These are phyloP conservation scores for Arachis hypogaea DNA, from an alignment of 306 rosid species.

Conservation along the genomic window DNA sequence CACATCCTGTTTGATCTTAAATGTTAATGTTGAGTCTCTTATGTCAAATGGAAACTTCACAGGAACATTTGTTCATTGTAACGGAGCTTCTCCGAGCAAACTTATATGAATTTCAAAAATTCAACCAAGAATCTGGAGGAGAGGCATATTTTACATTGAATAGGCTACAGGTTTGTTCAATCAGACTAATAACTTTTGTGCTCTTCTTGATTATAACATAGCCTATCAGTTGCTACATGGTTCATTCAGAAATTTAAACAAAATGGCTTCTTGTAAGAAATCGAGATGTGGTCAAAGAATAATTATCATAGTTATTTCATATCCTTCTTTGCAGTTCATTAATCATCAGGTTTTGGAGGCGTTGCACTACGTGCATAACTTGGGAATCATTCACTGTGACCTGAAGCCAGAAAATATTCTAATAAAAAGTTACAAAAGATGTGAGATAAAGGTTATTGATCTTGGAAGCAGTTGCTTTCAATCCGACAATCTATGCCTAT, in stretches of 20 bases:
- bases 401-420: conserved; percentile 95
- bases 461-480: conserved; percentile 97
- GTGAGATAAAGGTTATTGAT: conserved; percentile 93
- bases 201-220: conserved; percentile 2
- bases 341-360: conserved; percentile 94
- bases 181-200: conserved; percentile 32
- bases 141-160: conserved; percentile 79
- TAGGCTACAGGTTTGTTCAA: conserved; percentile 84
- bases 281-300: conserved; percentile 31
- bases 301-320: conserved; percentile 26
- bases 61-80: conserved; percentile 98
- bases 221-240: conserved; percentile 4
- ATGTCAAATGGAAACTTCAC: conserved; percentile 32
- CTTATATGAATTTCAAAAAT: conserved; percentile 91
- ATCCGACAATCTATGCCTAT: conserved; percentile 82
- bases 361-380: conserved; percentile 78
- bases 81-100: conserved; percentile 94
- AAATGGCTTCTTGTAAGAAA: conserved; percentile 23
- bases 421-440: conserved; percentile 79
- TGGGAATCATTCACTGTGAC: conserved; percentile 97
- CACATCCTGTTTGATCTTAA: conserved; percentile 7
- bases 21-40: conserved; percentile 15
- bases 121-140: conserved; percentile 90
- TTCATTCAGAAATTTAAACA: conserved; percentile 25
- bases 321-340: conserved; percentile 58